phyloP scores from a whole-genome alignment of 1,284 basidiomycete species.

The Puccinia triticina region DNA sequence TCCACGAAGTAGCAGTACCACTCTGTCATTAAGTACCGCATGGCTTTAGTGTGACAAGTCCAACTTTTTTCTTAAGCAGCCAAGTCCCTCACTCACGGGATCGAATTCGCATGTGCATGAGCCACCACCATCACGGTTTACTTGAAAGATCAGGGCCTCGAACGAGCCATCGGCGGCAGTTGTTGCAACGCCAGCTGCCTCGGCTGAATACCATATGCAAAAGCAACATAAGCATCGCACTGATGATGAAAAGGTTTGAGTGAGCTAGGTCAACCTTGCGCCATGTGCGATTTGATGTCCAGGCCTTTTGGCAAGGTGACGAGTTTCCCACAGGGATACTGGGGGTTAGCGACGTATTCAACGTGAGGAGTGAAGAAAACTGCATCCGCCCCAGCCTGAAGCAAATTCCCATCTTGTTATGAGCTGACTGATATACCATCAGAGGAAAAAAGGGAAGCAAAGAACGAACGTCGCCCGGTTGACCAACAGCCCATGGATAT shows the following conservation, averaged over 20 bases:
- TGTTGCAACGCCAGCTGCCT: slow-evolving; percentile 36
- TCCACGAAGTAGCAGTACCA: slow-evolving; percentile 33
- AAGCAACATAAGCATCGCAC: not conserved
- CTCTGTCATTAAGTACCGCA: not conserved
- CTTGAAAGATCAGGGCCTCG: slow-evolving; percentile 44
- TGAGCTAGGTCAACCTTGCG: slow-evolving; percentile 13
- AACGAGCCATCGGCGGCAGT: slow-evolving; percentile 30
- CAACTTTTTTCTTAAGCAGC: not conserved
- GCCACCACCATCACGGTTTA: slow-evolving; percentile 45
- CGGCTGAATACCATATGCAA: slow-evolving; percentile 1
- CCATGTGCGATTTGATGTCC: slow-evolving; percentile 9
- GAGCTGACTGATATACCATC: not conserved
- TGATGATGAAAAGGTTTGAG: not conserved
- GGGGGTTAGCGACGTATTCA: slow-evolving; percentile 35
- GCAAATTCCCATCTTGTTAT: not conserved
- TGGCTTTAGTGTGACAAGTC: not conserved
- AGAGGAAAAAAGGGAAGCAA: not conserved
- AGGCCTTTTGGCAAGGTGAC: slow-evolving; percentile 19
- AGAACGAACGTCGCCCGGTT: slow-evolving; percentile 30
- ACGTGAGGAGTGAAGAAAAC: slow-evolving; percentile 18
- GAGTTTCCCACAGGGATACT: slow-evolving; percentile 32
- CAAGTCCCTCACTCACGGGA: slow-evolving; percentile 14
- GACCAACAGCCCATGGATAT: slow-evolving; percentile 28
- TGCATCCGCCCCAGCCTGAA: slow-evolving; percentile 41
- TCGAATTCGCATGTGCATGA: slow-evolving; percentile 27